phyloP scores from a whole-genome alignment of 768 basidiomycete species.

The Podaxis sp. region DNA sequence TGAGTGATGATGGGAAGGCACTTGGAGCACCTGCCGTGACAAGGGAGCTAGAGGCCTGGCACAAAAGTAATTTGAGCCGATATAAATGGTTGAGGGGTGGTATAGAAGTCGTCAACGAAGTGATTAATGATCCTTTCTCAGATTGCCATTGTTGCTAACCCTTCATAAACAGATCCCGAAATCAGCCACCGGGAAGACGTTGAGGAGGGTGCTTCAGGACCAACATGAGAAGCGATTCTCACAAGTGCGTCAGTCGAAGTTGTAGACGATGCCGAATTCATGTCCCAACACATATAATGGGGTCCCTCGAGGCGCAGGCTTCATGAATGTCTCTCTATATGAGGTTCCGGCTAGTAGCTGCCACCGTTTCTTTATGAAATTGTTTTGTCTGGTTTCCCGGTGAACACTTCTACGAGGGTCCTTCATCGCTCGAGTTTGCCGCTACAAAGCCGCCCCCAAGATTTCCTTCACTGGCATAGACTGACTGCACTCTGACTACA shows the following conservation, averaged over 20 bases:
- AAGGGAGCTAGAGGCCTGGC: constrained; percentile 57
- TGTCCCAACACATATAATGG: not conserved
- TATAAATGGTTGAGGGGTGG: constrained; percentile 81
- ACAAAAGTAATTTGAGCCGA: constrained; percentile 59
- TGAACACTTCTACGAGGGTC: too few species aligned
- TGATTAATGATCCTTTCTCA: constrained; percentile 26
- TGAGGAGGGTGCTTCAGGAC: constrained; percentile 61
- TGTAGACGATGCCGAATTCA: constrained; percentile 22
- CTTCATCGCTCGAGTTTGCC: too few species aligned
- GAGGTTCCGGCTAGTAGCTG: too few species aligned
- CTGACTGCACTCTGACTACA: too few species aligned
- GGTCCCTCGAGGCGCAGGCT: too few species aligned
- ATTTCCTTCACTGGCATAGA: too few species aligned
- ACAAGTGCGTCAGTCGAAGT: constrained; percentile 28
- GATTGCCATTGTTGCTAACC: not conserved
- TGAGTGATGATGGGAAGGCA: constrained; percentile 52
- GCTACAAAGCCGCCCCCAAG: too few species aligned
- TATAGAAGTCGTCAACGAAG: constrained; percentile 63
- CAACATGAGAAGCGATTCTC: constrained; percentile 42
- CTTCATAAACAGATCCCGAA: constrained; percentile 60
- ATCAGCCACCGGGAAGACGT: constrained; percentile 67
- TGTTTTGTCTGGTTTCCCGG: too few species aligned
- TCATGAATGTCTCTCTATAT: too few species aligned
- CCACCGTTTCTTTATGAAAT: too few species aligned
- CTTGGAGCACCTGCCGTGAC: constrained; percentile 42